Evolutionary conservation across 2,329 filamentous ascomycete genomes (phyloP).

Genomic region (Ceratocystis smalleyi): DNA sequence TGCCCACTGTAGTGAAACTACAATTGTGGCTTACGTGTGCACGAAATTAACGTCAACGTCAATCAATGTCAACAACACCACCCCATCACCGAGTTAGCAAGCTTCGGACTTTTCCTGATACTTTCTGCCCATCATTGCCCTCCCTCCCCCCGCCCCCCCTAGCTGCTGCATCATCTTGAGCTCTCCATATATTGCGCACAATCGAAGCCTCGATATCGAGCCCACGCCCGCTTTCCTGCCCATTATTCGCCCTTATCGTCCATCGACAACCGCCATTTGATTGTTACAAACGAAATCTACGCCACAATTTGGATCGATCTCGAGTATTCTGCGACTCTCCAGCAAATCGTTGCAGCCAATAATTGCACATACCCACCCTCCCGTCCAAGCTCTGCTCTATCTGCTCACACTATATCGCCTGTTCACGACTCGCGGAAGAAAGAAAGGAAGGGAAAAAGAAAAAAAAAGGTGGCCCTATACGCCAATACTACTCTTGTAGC

Average conservation of each 20-base stretch:
- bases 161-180: neutral
- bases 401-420: neutral
- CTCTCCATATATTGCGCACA: neutral
- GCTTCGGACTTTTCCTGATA: neutral
- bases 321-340: neutral
- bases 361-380: neutral
- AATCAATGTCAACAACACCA: neutral
- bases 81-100: neutral
- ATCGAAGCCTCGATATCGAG: neutral
- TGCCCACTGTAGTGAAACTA: neutral
- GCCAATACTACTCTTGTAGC: neutral
- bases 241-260: neutral
- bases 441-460: neutral
- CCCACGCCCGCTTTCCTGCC: neutral
- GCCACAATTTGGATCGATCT: neutral
- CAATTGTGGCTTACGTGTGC: conserved; percentile 17
- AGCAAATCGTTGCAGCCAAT: neutral
- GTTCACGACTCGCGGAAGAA: neutral
- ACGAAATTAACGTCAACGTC: conserved; percentile 7
- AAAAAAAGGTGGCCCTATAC: neutral
- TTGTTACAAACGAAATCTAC: neutral
- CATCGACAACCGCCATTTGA: neutral
- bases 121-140: neutral
- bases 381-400: neutral
- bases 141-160: neutral